Base-by-base conservation (phyloP, 495 filamentous ascomycete species). In the Terfezia claveryi region DNA sequence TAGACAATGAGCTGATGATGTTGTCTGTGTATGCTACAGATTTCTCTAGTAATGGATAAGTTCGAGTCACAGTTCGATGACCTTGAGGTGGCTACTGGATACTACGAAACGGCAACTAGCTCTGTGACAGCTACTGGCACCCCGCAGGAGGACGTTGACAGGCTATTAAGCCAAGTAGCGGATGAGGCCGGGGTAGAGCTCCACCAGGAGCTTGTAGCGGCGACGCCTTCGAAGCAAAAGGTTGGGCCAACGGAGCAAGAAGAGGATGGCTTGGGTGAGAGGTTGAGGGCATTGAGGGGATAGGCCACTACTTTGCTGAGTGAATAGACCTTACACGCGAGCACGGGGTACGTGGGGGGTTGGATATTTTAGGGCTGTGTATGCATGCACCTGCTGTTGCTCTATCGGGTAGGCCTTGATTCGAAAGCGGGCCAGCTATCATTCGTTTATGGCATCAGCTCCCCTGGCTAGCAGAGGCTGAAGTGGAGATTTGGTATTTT, bases 61-160 rank as follows among this genome's bases (percentile, higher is more conserved):
- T 87, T 85, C 72, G 80, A 85, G 66, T 73, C 75, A 49, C 83
- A 89, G 67, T 87, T 86, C 70, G 84, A 88, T 62, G 82, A 88
- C 60, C 78, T 88, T 56, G 84, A 86, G 66, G 82, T 88, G 59
- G 78, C 76, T 62, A 86, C 82, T 52, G 80, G 79, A 23, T 86
- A 86, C 68, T 87, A 87, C 70, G 81, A 87, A 68, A 86, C 84
- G 64, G 83, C 83, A 46, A 87, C 85, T 50, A 76, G 78, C 9
- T 76, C 76, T 49, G 79, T 79, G 50, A 87, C 85, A 0, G 80
- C 81, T 11, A 76, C 81, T 27, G 80, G 77, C 54, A 84, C 83
- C 44, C 82, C 83, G 56, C 84, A 88, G 62, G 85, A 87, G 54
- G 83, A 84, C 61, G 85, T 89, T 10, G 84, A 89, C 67, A 75